Base-by-base conservation (phyloP, 345 rosid species). In the Turritis glabra region DNA sequence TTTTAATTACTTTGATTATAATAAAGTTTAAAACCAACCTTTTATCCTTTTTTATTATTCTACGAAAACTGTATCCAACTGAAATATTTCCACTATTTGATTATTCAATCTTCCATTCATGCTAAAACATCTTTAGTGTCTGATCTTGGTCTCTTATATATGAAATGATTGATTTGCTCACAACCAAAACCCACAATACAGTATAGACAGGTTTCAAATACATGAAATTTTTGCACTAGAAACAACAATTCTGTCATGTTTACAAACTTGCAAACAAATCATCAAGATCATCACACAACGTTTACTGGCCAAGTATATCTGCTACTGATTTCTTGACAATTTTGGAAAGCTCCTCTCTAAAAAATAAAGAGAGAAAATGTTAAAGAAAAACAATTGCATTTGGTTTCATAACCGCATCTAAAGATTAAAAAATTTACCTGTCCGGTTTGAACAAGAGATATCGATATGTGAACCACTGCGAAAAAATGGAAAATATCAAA, bases 381-480 rank as follows among this genome's bases (percentile, higher is more conserved):
- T 32, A 52, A 11, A 17, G 6, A 56, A 56, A 37, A 23, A 21
- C 33, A 55, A 32, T 55, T 23, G 15, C 17, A 48, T 15, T 57
- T 11, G 10, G 18, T 56, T 65, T 57, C 67, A 58, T 25, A 17
- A 35, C 59, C 22, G 0, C 17, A 0, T 1, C 29, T 67, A 4
- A 22, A 48, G 23, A 8, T 37, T 17, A 61, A 3, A 27, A 44
- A 21, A 7, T 0, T 15, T 56, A 90, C 98, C 97, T 82, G 37
- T 86, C 83, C 9, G 98, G 98, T 80, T 88, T 90, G 91, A 88
- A 89, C 80, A 94, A 74, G 72, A 94, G 98, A 83, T 88, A 91
- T 58, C 97, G 93, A 75, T 94, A 91, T 60, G 80, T 64, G 73
- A 94, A 94, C 97, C 98, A 90, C 98, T 91, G 97, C 50, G 64